Conservation (phyloP, 1,284 basidiomycete species). For the Papiliotrema flavescens region DNA sequence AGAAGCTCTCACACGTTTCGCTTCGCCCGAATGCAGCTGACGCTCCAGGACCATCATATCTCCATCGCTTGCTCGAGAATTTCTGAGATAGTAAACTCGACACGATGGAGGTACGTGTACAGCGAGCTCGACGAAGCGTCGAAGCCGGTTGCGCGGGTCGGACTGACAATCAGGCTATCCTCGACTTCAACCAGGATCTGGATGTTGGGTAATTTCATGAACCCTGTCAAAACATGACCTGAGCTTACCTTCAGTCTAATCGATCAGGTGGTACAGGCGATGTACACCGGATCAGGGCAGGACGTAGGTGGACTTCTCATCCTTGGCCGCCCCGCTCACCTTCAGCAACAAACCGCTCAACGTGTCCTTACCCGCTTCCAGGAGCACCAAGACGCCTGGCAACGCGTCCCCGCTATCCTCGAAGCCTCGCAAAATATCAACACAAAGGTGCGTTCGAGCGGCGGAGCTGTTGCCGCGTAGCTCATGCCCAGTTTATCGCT, state of each 20-base stretch:
- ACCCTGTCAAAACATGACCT: not conserved
- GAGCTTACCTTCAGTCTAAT: conserved; percentile 54
- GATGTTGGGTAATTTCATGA: conserved; percentile 57
- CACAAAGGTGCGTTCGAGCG: conserved; percentile 66
- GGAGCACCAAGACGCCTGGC: conserved; percentile 97
- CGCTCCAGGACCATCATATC: not conserved
- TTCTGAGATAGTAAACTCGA: not conserved
- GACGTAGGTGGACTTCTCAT: conserved; percentile 57
- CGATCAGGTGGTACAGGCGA: conserved; percentile 79
- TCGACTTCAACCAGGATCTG: conserved; percentile 81
- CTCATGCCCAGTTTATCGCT: conserved; percentile 72
- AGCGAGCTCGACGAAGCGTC: conserved; percentile 9
- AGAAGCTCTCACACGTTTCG: not conserved
- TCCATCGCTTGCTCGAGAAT: not conserved
- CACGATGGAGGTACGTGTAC: conserved; percentile 38
- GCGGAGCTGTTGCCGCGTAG: not conserved
- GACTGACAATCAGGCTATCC: conserved; percentile 58
- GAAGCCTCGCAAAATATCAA: conserved; percentile 82
- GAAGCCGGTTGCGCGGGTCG: not conserved
- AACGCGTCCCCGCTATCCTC: conserved; percentile 89
- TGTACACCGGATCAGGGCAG: conserved; percentile 72
- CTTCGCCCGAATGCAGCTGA: not conserved
- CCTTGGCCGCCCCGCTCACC: not conserved
- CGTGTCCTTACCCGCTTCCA: conserved; percentile 91
- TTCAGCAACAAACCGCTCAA: conserved; percentile 87